phyloP scores from a whole-genome alignment of 495 filamentous ascomycete genomes.

The Elaphomyces granulatus region DNA sequence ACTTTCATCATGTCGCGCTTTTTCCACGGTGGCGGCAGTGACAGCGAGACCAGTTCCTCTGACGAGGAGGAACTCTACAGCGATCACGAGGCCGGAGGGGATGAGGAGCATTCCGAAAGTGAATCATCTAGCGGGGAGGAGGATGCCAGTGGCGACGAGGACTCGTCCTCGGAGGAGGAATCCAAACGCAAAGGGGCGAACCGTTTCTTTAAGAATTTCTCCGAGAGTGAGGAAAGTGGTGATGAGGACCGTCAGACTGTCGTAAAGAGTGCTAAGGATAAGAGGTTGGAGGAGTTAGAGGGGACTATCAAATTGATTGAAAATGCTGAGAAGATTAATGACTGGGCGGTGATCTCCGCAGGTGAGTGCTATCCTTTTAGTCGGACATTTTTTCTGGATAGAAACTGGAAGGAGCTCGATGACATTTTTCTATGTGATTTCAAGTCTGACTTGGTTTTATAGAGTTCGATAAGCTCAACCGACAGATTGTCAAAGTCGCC shows the following conservation, averaged over 20 bases:
- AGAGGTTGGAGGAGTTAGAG: slow-evolving; percentile 87
- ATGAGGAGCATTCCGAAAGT: slow-evolving; percentile 45
- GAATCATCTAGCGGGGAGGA: slow-evolving; percentile 69
- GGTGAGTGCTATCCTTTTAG: too few species aligned
- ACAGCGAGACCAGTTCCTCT: slow-evolving; percentile 57
- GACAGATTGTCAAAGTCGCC: slow-evolving; percentile 65
- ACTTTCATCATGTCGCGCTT: slow-evolving; percentile 64
- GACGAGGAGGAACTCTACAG: slow-evolving; percentile 85
- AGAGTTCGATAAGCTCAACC: slow-evolving; percentile 98
- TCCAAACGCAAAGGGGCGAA: slow-evolving; percentile 52
- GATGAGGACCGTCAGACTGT: slow-evolving; percentile 70
- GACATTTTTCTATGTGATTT: slow-evolving; percentile 7
- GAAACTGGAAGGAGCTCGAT: slow-evolving; percentile 1
- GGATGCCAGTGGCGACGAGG: slow-evolving; percentile 38
- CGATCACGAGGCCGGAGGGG: slow-evolving; percentile 51
- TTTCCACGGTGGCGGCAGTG: slow-evolving; percentile 86
- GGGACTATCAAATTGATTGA: slow-evolving; percentile 77
- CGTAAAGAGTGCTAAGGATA: slow-evolving; percentile 95
- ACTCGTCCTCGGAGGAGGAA: slow-evolving; percentile 42
- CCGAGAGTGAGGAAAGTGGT: slow-evolving; percentile 65
- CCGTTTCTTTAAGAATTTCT: slow-evolving; percentile 66
- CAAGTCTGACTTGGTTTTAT: too few species aligned
- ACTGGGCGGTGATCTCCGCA: slow-evolving; percentile 85
- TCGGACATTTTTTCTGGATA: too few species aligned
- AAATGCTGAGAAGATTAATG: slow-evolving; percentile 92